Evolutionary conservation across 2,329 filamentous ascomycete genomes (phyloP).

Genomic region (Helotiales sp.): DNA sequence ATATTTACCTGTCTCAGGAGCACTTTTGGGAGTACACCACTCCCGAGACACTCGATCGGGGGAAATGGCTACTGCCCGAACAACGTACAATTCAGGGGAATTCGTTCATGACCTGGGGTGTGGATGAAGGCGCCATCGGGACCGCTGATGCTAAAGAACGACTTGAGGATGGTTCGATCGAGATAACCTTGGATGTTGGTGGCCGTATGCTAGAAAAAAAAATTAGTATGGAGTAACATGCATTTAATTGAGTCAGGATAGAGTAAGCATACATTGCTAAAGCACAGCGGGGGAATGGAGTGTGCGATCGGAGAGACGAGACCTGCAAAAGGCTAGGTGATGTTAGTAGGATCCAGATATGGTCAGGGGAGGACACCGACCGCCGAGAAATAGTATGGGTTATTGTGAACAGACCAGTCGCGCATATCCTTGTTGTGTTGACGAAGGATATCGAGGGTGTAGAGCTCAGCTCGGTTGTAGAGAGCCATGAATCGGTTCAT

Average conservation of each 20-base stretch:
- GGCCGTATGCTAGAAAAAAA: constrained; percentile 12
- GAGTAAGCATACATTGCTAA: constrained; percentile 10
- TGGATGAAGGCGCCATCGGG: constrained; percentile 26
- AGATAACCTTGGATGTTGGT: constrained; percentile 34
- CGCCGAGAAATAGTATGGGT: constrained; percentile 59
- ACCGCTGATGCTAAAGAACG: constrained; percentile 32
- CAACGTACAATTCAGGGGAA: constrained; percentile 32
- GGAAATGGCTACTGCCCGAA: too few species aligned
- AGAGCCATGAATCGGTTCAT: constrained; percentile 21
- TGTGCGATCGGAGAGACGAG: constrained; percentile 23
- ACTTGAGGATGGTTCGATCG: constrained; percentile 40
- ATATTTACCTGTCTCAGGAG: too few species aligned
- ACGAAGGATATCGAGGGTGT: constrained; percentile 23
- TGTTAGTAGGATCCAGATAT: background rate
- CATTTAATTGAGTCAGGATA: too few species aligned
- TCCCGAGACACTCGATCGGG: too few species aligned
- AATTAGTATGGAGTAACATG: background rate
- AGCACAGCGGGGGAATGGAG: constrained; percentile 14
- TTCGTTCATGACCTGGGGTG: constrained; percentile 18
- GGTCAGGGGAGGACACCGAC: background rate
- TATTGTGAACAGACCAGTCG: constrained; percentile 38
- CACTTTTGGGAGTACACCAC: too few species aligned
- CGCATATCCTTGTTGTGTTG: constrained; percentile 23
- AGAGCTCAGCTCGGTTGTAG: constrained; percentile 18
- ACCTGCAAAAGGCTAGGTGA: constrained; percentile 21